A percentile compares a stretch with the other conserved stretches of the same genome.
These are phyloP conservation scores for Pythium oligandrum DNA, from an alignment of 352 stramenopile species.

Conservation along the genomic window DNA sequence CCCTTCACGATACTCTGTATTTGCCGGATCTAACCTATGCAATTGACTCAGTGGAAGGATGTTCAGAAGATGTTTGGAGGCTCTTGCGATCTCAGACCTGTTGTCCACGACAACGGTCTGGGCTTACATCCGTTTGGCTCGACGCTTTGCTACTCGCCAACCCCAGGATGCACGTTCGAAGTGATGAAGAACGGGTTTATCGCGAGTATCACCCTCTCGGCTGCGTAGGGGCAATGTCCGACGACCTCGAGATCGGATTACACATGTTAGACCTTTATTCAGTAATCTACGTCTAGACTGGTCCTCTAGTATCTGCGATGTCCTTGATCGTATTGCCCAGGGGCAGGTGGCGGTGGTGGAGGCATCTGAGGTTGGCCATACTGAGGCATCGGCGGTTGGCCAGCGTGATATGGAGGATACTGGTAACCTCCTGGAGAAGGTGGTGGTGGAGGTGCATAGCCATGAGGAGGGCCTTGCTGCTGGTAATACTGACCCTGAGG, in stretches of 20 bases:
- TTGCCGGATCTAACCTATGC: constrained; percentile 1
- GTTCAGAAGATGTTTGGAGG: constrained; percentile 54
- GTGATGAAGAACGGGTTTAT: constrained; percentile 79
- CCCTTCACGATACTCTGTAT: constrained; percentile 1
- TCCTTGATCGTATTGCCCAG: constrained; percentile 10
- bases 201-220: constrained; percentile 64
- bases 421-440: constrained; percentile 14
- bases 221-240: constrained; percentile 5
- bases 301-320: constrained; percentile 9
- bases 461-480: not conserved
- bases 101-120: constrained; percentile 75
- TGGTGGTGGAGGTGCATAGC: constrained; percentile 4
- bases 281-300: not conserved
- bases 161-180: constrained; percentile 74
- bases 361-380: constrained; percentile 10
- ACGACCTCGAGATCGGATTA: too few relatives aligned
- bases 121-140: constrained; percentile 76
- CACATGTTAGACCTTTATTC: too few relatives aligned
- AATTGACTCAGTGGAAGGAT: constrained; percentile 51
- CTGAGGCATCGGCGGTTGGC: constrained; percentile 8
- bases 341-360: constrained; percentile 14
- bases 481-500: constrained; percentile 15
- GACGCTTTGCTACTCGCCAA: constrained; percentile 70
- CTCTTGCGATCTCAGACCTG: constrained; percentile 46
- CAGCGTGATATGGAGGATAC: constrained; percentile 12